Base-by-base conservation (phyloP, 73 alveolate species). In the Tetrahymena thermophila region DNA sequence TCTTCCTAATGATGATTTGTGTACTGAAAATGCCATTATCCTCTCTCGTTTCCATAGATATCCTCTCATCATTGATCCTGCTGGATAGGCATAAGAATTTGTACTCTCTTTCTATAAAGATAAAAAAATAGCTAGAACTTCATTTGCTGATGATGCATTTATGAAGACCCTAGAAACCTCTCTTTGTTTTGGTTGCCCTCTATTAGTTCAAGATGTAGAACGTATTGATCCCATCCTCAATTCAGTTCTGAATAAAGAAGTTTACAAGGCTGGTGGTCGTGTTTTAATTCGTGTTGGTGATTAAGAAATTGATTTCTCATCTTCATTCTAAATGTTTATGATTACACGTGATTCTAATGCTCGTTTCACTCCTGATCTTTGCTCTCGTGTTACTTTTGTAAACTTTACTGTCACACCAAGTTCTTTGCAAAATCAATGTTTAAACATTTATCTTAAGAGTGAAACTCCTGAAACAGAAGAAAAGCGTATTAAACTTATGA, bases 351-450 rank as follows among this genome's bases (percentile, higher is more conserved):
- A 99, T 95, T 96, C 99, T n/a, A 96, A 93, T 38, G 98, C 98
- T 37, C 94, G 96, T 97, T 99, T 99, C 96, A 98, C 99, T 1
- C 99, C 99, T 4, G 99, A 99, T 97, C 97, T 99, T 34, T 99
- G 99, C 98, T 98, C 99, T 35, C 94, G 99, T 93, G 99, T 99
- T 16, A 99, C 99, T 23, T 99, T 99, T 95, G 99, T 99, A 38
- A 99, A 99, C 99, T 99, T 99, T 97, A 99, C 99, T 25, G 99
- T 99, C 85, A 99, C 99, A 4, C 99, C 99, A 56, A 96, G 99
- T 83, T 97, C 99, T 44, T 97, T 99, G 83, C 98, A 98, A 96
- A 98, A 99, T 94, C 98, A 99, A 97, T 98, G 99, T 96, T 95
- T 99, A 97, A 99, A 98, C 97, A 98, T 99, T 35, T 97, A 97